These are phyloP conservation scores for Keithomyces neogunnii DNA, from an alignment of 2,329 filamentous ascomycete genomes.

Conservation along the genomic window DNA sequence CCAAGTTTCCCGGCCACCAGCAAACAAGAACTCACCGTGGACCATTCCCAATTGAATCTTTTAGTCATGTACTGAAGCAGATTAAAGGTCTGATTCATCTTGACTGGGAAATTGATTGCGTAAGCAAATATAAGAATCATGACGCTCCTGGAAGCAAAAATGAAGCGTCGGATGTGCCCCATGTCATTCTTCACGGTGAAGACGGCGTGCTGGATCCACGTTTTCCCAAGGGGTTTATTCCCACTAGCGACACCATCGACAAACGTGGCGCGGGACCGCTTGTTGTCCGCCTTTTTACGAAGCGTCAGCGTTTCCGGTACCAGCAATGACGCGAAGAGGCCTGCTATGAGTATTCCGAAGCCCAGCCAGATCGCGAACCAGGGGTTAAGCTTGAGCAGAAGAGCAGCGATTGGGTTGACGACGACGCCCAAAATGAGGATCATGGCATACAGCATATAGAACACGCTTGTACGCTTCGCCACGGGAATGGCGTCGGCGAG, in stretches of 20 bases:
- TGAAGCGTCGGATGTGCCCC: constrained; percentile 28
- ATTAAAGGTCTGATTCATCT: constrained; percentile 22
- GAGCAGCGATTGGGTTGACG: constrained; percentile 30
- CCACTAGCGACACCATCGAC: constrained; percentile 1
- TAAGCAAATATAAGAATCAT: constrained; percentile 28
- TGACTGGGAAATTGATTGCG: constrained; percentile 18
- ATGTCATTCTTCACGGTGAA: constrained; percentile 21
- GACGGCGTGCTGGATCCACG: constrained; percentile 12
- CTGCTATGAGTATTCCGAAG: constrained; percentile 19
- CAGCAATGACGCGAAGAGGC: constrained; percentile 19
- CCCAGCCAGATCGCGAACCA: constrained; percentile 32
- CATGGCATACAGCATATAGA: constrained; percentile 30
- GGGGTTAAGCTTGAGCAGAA: constrained; percentile 27
- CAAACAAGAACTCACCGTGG: constrained; percentile 20
- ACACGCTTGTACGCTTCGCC: constrained; percentile 28
- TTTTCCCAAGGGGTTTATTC: constrained; percentile 1
- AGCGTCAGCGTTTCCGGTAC: constrained; percentile 36
- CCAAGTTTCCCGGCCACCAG: background rate
- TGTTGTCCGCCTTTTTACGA: constrained; percentile 19
- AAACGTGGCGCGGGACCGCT: constrained; percentile 7
- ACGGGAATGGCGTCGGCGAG: constrained; percentile 34
- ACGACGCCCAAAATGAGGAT: constrained; percentile 29
- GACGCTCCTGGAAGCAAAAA: constrained; percentile 29
- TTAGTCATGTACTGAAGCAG: constrained; percentile 45
- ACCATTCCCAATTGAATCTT: constrained; percentile 41